Evolutionary conservation across 768 basidiomycete species (phyloP), one percentile per base, ranked within the genome.

Genomic region (Galerina marginata): DNA sequence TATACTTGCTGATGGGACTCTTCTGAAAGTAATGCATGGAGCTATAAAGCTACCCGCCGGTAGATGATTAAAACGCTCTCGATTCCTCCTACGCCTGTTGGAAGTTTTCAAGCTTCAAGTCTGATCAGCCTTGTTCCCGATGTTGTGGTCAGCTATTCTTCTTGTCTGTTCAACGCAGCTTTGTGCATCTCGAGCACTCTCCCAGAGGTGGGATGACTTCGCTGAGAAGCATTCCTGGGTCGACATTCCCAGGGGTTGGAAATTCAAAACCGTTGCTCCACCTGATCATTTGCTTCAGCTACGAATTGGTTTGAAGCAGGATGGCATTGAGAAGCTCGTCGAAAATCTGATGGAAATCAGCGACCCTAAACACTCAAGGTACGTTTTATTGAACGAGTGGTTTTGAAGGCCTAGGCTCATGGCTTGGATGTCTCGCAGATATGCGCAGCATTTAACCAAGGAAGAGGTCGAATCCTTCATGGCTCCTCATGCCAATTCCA

Each of bases 361-460:
- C 68, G 83, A 87, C 60, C 87, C 86, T 7, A 68, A 64, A 20
- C 82, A 86, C 63, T 54, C 73, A 20, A 80, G 80, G 78, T 83
- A 64, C 29, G 66, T 66, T 37, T 20, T 53, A 49, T 55, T 40
- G 55, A 39, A 40, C 29, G 7, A 33, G 29, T 33, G 29, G n/a
- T 39, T 36, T 33, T 25, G n/a, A 15, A n/a, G 36, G 14, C 26
- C 29, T 3, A 45, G 10, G 7, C 5, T n/a, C 9, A 23, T 44
- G 15, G n/a, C n/a, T 25, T 25, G 23, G 12, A n/a, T 20, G 10
- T 23, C 29, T 54, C 25, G 20, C 50, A 85, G 85, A 59, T 88
- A 88, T 63, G 85, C 86, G 11, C 74, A 82, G 60, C 87, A 90
- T 68, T 74, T 90, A 26, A 79, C 83, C 43, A 83, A 86, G 67